phyloP scores from a whole-genome alignment of 176 grass and related monocot genomes.

The Zea mays region Zm-B73-REFERENCE-NAM-5.0 NC_050104.1:156950501-156951000 shows the following conservation, averaged over 20 bases:
- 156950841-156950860: neutral
- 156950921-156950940: too few relatives aligned
- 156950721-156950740: neutral
- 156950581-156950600: neutral
- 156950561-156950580: neutral
- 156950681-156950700: neutral
- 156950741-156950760: slow-evolving; percentile 12
- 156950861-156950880: neutral
- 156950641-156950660: neutral
- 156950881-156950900: too few relatives aligned
- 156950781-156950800: neutral
- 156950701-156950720: neutral
- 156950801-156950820: neutral
- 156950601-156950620: slow-evolving; percentile 32
- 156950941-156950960: too few relatives aligned
- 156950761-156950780: slow-evolving; percentile 1
- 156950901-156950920: too few relatives aligned
- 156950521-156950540: neutral
- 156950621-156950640: slow-evolving; percentile 5
- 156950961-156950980: too few relatives aligned
- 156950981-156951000: too few relatives aligned
- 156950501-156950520: neutral
- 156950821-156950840: slow-evolving; percentile 29
- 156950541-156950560: slow-evolving; percentile 1
- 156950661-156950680: neutral